These are phyloP conservation scores for Apiotrichum sp. DNA, from an alignment of 1,284 basidiomycete genomes.

Conservation along the genomic window DNA sequence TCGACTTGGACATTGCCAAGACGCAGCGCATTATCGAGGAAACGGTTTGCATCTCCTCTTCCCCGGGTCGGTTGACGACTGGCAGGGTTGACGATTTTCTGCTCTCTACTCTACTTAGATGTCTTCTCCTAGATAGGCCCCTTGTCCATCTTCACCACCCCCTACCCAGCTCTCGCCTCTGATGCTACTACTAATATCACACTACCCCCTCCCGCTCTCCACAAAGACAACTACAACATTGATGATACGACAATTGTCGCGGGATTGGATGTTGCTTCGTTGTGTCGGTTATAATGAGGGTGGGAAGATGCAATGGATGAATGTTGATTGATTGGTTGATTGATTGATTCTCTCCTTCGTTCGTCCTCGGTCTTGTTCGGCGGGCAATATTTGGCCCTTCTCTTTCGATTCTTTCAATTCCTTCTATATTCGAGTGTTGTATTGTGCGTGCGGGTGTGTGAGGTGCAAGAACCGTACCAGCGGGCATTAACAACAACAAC, in stretches of 20 bases:
- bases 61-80: conserved; percentile 11
- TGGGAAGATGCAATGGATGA: background rate
- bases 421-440: background rate
- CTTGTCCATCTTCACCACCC: background rate
- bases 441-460: background rate
- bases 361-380: background rate
- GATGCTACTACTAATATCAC: background rate
- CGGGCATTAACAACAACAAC: background rate
- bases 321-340: background rate
- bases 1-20: no score
- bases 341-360: background rate
- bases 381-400: conserved; percentile 5
- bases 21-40: background rate
- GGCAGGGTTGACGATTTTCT: conserved; percentile 2
- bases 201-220: background rate
- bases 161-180: background rate
- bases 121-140: background rate
- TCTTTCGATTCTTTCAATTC: background rate
- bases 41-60: conserved; percentile 10
- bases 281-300: background rate
- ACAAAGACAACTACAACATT: background rate
- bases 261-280: background rate
- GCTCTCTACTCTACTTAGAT: background rate
- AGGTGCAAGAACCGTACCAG: background rate
- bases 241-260: background rate